These are phyloP conservation scores for Coniochaeta sp. DNA, from an alignment of 2,329 filamentous ascomycete genomes.

Conservation along the genomic window DNA sequence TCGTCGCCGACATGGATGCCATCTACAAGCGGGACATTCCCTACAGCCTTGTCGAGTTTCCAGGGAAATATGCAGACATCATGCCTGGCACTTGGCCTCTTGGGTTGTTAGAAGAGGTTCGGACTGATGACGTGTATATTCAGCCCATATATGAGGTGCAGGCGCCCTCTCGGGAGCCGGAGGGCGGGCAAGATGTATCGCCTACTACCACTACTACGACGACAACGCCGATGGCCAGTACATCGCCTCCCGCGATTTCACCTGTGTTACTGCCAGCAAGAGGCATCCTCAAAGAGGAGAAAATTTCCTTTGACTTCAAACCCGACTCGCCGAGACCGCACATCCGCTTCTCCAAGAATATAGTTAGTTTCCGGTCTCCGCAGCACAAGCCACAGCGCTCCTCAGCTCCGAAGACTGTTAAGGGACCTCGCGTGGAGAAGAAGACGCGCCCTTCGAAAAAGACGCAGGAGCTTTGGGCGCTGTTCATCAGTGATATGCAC, in stretches of 20 bases:
- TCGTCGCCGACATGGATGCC: slow-evolving; percentile 24
- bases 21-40: slow-evolving; percentile 21
- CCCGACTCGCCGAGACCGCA: slow-evolving; percentile 9
- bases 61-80: slow-evolving; percentile 2
- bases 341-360: slow-evolving; percentile 12
- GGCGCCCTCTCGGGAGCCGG: slow-evolving; percentile 9
- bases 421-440: background rate
- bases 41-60: slow-evolving; percentile 19
- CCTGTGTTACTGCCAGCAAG: background rate
- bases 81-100: slow-evolving; percentile 18
- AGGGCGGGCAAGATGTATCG: too few relatives aligned
- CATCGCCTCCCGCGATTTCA: background rate
- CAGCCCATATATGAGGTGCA: slow-evolving; percentile 10
- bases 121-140: slow-evolving; percentile 12
- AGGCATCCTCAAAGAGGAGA: slow-evolving; percentile 3
- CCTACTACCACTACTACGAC: too few relatives aligned
- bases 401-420: background rate
- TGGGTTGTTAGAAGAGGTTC: slow-evolving; percentile 14
- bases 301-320: background rate
- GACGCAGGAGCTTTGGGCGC: background rate
- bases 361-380: slow-evolving; percentile 9
- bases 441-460: background rate
- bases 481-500: background rate
- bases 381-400: background rate
- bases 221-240: background rate